A percentile compares a stretch with the other conserved stretches of the same genome.
Evolutionary conservation across 106 monocot species (phyloP).

Genomic region (Amphibolis antarctica): DNA sequence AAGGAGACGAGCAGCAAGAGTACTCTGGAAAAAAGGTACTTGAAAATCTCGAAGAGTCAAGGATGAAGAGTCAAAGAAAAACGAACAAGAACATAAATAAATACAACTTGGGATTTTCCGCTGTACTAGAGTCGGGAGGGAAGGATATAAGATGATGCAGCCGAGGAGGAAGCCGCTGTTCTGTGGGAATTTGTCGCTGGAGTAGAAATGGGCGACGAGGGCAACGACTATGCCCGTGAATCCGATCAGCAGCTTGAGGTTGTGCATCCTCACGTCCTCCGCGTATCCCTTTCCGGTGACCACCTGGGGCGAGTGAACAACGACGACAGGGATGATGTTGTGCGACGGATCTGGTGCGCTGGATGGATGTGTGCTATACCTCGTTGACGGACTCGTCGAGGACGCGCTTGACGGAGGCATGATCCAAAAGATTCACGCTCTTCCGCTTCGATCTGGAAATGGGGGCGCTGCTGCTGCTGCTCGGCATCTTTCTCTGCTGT

Average conservation of each 20-base stretch:
- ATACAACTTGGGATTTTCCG: not conserved
- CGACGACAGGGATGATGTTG: not conserved
- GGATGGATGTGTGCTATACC: not conserved
- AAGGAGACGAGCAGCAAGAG: conserved; percentile 56
- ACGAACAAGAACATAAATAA: conserved; percentile 1
- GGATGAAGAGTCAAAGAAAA: not conserved
- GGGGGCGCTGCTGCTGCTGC: conserved; percentile 1
- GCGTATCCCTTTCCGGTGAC: conserved; percentile 52
- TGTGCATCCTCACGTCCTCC: conserved; percentile 55
- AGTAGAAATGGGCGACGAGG: conserved; percentile 77
- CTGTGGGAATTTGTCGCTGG: conserved; percentile 83
- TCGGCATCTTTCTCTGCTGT: not conserved
- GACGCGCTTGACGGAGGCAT: conserved; percentile 2
- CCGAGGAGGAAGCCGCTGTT: conserved; percentile 53
- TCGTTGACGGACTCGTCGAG: conserved; percentile 10
- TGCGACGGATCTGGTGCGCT: too few species aligned
- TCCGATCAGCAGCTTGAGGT: conserved; percentile 59
- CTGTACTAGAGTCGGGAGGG: not conserved
- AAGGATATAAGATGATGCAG: conserved; percentile 93
- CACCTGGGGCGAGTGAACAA: conserved; percentile 23
- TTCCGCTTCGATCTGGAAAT: conserved; percentile 7
- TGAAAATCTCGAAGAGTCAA: conserved; percentile 12
- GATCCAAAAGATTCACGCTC: conserved; percentile 12
- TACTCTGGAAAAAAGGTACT: conserved; percentile 67
- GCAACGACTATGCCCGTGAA: conserved; percentile 55